These are phyloP conservation scores for Fonsecaea nubica DNA, from an alignment of 2,329 filamentous ascomycete species.

Conservation along the genomic window DNA sequence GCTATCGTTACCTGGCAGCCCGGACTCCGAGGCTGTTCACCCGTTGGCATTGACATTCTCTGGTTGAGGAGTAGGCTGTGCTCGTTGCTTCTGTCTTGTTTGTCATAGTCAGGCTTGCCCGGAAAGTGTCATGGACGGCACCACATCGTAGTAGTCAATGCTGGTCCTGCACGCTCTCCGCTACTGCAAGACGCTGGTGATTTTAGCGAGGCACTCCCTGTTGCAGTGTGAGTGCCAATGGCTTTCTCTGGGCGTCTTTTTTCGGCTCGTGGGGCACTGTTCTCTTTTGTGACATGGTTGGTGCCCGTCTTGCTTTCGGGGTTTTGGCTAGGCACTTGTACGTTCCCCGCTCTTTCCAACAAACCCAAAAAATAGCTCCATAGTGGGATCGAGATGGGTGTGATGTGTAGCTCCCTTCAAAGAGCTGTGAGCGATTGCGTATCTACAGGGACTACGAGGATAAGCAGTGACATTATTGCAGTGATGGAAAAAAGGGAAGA, in stretches of 20 bases:
- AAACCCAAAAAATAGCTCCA: background rate
- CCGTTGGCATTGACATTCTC: background rate
- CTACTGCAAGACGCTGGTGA: slow-evolving; percentile 23
- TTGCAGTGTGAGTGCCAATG: slow-evolving; percentile 4
- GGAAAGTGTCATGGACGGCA: background rate
- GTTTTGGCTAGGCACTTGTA: slow-evolving; percentile 8
- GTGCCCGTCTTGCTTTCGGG: slow-evolving; percentile 14
- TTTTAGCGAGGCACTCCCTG: slow-evolving; percentile 17
- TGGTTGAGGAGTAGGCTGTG: background rate
- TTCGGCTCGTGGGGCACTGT: slow-evolving; percentile 2
- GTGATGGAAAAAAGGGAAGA: background rate
- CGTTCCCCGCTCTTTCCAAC: background rate
- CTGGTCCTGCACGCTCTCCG: slow-evolving; percentile 16
- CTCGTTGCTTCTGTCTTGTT: background rate
- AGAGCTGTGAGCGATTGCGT: background rate
- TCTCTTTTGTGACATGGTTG: slow-evolving; percentile 12
- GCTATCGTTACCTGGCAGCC: background rate
- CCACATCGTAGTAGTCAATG: slow-evolving; percentile 15
- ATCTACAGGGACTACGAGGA: background rate
- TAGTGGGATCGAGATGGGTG: background rate
- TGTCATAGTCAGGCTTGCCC: background rate
- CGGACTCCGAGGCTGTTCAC: background rate
- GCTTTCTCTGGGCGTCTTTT: slow-evolving; percentile 16
- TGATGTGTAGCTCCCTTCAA: slow-evolving; percentile 2
- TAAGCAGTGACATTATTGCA: background rate